Conservation (phyloP, 805 yeast species). For the Kazachstania kunashirensis region DNA sequence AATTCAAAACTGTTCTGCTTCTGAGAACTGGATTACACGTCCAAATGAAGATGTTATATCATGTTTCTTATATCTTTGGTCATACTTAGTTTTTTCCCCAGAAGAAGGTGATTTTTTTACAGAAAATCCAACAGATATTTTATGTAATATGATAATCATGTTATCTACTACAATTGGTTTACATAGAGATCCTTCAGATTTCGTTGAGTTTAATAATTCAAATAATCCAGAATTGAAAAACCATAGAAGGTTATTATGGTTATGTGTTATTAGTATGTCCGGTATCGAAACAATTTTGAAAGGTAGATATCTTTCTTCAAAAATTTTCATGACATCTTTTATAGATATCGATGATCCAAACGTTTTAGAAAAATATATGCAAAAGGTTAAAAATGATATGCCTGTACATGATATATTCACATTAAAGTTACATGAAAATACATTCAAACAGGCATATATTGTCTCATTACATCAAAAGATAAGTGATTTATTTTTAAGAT, state of each 20-base stretch:
- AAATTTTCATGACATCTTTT: conserved; percentile 12
- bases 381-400: conserved; percentile 15
- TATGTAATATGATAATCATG: conserved; percentile 21
- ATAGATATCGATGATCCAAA: conserved; percentile 14
- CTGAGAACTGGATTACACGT: conserved; percentile 24
- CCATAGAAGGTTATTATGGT: conserved; percentile 26
- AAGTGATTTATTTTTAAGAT: conserved; percentile 16
- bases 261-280: conserved; percentile 17
- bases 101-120: conserved; percentile 28
- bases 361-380: conserved; percentile 13
- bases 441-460: conserved; percentile 18
- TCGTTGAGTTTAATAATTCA: conserved; percentile 10
- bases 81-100: conserved; percentile 27
- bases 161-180: conserved; percentile 26
- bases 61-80: conserved; percentile 26
- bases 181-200: conserved; percentile 27
- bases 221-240: conserved; percentile 15
- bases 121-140: conserved; percentile 26
- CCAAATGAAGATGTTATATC: conserved; percentile 26
- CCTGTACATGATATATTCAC: conserved; percentile 4
- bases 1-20: conserved; percentile 17
- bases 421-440: conserved; percentile 16
- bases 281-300: conserved; percentile 22
- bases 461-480: conserved; percentile 18
- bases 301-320: conserved; percentile 17